Conservation (phyloP, 2,329 filamentous ascomycete species). For the Sporothrix mexicana region DNA sequence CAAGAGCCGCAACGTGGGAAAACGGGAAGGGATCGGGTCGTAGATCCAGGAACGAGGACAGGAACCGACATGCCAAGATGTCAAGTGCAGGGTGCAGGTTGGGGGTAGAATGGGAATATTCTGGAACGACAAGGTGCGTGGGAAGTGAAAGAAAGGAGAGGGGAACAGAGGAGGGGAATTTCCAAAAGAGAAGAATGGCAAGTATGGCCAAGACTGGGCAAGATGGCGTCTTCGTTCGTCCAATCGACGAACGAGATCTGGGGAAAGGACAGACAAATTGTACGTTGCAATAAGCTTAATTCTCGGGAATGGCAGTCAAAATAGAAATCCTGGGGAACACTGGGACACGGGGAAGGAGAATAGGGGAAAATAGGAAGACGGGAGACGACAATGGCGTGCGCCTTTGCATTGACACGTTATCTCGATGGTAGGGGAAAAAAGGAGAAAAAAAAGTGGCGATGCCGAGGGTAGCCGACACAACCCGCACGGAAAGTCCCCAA, state of each 20-base stretch:
- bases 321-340: not conserved
- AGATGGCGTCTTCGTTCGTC: conserved; percentile 2
- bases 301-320: not conserved
- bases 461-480: conserved; percentile 26
- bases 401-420: not conserved
- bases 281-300: conserved; percentile 23
- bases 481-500: conserved; percentile 23
- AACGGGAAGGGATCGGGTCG: not conserved
- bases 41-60: conserved; percentile 2
- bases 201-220: not conserved
- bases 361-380: not conserved
- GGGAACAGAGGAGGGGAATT: not conserved
- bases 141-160: too few relatives aligned
- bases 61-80: not conserved
- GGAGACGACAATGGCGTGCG: not conserved
- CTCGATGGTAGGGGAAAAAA: not conserved
- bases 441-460: not conserved
- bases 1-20: not conserved
- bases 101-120: not conserved
- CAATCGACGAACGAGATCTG: not conserved
- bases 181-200: not conserved
- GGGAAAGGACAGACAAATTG: not conserved
- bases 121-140: not conserved
- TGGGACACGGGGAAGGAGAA: not conserved
- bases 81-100: too few relatives aligned